A percentile compares a stretch with the other conserved stretches of the same genome.
These are phyloP conservation scores for Plasmodium vivax DNA, from an alignment of 169 alveolate species.

Conservation along the genomic window DNA sequence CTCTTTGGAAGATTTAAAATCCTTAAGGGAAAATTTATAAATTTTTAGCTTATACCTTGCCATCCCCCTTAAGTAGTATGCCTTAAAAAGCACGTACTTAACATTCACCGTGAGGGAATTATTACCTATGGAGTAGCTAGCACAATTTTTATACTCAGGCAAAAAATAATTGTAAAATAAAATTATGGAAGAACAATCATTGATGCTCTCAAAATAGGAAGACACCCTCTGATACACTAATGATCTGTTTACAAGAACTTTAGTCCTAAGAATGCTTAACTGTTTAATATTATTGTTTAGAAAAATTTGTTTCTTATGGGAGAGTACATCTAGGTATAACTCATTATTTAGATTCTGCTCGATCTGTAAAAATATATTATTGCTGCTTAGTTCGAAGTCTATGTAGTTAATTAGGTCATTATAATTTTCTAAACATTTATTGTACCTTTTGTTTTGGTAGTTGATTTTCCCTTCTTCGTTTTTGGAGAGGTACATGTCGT, in stretches of 20 bases:
- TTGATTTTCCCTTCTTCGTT: conserved; percentile 67
- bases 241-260: conserved; percentile 65
- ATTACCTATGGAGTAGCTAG: not conserved
- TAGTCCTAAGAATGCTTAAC: conserved; percentile 61
- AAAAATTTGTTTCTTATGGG: conserved; percentile 1
- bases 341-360: conserved; percentile 66
- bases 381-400: conserved; percentile 63
- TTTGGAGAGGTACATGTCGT: conserved; percentile 39
- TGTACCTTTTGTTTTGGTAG: conserved; percentile 42
- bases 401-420: conserved; percentile 71
- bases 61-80: conserved; percentile 72
- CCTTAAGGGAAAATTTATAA: conserved; percentile 43
- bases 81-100: conserved; percentile 55
- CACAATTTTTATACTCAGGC: not conserved
- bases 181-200: conserved; percentile 59
- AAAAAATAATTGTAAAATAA: conserved; percentile 67
- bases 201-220: conserved; percentile 48
- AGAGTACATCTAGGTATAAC: conserved; percentile 37
- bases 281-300: conserved; percentile 40
- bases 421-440: conserved; percentile 67
- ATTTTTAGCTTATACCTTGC: conserved; percentile 73
- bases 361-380: conserved; percentile 70
- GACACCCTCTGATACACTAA: conserved; percentile 49
- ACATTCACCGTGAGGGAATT: conserved; percentile 19
- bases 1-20: conserved; percentile 44